These are phyloP conservation scores for Orobanche coerulescens DNA, from an alignment of 257 asterid genomes.

Conservation along the genomic window DNA sequence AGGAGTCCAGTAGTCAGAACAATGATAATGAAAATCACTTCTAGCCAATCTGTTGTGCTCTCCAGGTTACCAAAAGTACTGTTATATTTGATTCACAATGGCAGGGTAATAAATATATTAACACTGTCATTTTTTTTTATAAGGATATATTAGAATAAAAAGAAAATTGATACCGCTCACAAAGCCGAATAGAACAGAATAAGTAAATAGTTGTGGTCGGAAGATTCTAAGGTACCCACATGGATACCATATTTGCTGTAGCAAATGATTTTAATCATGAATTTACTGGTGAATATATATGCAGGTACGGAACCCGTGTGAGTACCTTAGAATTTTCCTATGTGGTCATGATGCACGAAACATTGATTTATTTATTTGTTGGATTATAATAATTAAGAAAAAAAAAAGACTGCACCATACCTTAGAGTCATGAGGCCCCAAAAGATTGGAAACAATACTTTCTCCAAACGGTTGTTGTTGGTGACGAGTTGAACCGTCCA, in stretches of 20 bases:
- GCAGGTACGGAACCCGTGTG: too few relatives aligned
- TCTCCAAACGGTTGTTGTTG: slow-evolving; percentile 73
- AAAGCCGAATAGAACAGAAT: too few relatives aligned
- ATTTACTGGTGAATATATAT: too few relatives aligned
- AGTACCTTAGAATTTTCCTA: too few relatives aligned
- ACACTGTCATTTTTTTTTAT: too few relatives aligned
- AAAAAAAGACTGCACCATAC: slow-evolving; percentile 26
- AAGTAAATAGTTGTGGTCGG: too few relatives aligned
- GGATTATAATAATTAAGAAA: background rate
- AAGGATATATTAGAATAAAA: too few relatives aligned
- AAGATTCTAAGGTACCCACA: too few relatives aligned
- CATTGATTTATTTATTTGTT: background rate
- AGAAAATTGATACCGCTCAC: too few relatives aligned
- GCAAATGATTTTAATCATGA: too few relatives aligned
- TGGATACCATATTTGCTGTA: too few relatives aligned
- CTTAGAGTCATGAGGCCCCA: slow-evolving; percentile 99
- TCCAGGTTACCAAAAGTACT: slow-evolving; percentile 96
- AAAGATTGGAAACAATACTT: slow-evolving; percentile 77
- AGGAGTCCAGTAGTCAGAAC: slow-evolving; percentile 87
- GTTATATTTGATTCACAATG: slow-evolving; percentile 17
- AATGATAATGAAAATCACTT: slow-evolving; percentile 75
- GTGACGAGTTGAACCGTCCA: slow-evolving; percentile 93
- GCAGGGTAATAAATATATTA: too few relatives aligned
- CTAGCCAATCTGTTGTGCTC: slow-evolving; percentile 96
- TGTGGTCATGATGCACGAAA: background rate